Percentiles rank a stretch among this genome's conserved stretches.
Conservation (phyloP, 2,329 filamentous ascomycete genomes). For the Arthroderma sp. region DNA sequence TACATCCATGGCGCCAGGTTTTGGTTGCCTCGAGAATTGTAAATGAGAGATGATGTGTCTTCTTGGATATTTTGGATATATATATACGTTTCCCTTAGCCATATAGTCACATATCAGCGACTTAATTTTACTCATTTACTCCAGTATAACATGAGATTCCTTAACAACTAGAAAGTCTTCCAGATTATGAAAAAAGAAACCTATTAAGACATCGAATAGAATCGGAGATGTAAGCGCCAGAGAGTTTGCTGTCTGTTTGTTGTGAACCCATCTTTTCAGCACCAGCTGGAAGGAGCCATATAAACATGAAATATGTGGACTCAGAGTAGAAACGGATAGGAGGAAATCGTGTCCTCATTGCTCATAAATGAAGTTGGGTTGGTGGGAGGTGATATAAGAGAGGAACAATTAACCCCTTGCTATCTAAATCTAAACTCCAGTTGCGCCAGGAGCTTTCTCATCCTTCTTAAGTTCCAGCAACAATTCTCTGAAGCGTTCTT, state of each 20-base stretch:
- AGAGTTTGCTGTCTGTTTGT: background rate
- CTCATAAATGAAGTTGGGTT: background rate
- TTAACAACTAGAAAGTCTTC: background rate
- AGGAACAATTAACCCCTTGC: background rate
- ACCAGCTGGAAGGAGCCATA: background rate
- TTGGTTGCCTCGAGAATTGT: background rate
- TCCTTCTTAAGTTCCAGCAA: conserved; percentile 83
- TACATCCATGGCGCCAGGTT: background rate
- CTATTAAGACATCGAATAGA: background rate
- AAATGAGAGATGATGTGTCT: background rate
- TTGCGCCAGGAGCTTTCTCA: conserved; percentile 61
- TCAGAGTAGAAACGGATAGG: background rate
- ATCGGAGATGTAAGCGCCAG: background rate
- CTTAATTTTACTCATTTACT: background rate
- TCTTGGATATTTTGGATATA: background rate
- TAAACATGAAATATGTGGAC: background rate
- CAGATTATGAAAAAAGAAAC: background rate
- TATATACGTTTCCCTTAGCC: background rate
- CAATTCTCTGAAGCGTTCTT: conserved; percentile 90
- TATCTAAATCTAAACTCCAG: conserved; percentile 29
- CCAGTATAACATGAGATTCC: background rate
- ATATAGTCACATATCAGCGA: background rate
- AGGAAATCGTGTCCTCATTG: background rate
- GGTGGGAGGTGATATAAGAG: background rate
- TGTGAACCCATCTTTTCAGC: background rate